Conservation (phyloP, 208 protist species). For the Acanthamoeba triangularis region DNA sequence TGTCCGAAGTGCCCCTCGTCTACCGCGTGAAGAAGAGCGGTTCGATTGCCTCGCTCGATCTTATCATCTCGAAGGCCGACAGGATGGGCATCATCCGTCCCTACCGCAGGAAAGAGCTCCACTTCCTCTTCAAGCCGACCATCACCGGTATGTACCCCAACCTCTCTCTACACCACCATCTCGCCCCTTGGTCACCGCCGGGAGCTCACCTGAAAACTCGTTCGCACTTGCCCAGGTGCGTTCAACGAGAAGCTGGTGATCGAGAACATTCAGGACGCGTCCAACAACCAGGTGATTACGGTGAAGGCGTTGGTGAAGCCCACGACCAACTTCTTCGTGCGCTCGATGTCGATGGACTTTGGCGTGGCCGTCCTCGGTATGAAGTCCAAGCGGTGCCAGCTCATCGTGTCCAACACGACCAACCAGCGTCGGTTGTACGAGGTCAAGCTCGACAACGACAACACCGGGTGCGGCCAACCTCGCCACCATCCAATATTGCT, state of each 20-base stretch:
- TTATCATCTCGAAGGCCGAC: constrained; percentile 82
- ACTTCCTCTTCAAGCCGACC: constrained; percentile 89
- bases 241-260: constrained; percentile 88
- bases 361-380: constrained; percentile 78
- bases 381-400: constrained; percentile 74
- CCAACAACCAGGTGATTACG: constrained; percentile 81
- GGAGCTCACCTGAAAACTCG: no score
- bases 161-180: no score
- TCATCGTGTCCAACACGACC: constrained; percentile 81
- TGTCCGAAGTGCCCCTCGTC: constrained; percentile 87
- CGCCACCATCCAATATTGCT: neutral
- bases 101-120: constrained; percentile 83
- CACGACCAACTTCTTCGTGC: constrained; percentile 82
- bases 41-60: constrained; percentile 85
- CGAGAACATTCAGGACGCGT: constrained; percentile 86
- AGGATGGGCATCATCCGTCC: constrained; percentile 86
- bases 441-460: constrained; percentile 72
- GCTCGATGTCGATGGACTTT: constrained; percentile 82
- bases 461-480: neutral
- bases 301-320: constrained; percentile 84
- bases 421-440: constrained; percentile 80
- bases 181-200: no score
- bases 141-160: constrained; percentile 78
- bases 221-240: constrained; percentile 69
- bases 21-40: constrained; percentile 86